These are phyloP conservation scores for Escovopsis sp. DNA, from an alignment of 2,329 filamentous ascomycete genomes.

Conservation along the genomic window DNA sequence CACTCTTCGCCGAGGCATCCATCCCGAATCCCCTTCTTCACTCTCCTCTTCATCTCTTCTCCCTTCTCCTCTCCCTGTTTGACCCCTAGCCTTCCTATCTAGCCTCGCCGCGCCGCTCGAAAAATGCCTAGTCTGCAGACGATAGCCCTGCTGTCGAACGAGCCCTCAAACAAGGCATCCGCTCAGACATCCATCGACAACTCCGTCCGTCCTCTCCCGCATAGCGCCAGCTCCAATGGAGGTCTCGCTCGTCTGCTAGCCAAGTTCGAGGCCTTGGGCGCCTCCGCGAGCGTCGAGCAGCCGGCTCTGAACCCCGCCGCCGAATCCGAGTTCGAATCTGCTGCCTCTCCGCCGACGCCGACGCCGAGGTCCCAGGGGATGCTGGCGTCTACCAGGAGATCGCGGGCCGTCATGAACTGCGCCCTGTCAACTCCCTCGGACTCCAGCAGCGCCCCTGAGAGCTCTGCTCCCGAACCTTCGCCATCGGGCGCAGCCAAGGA, in stretches of 20 bases:
- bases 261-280: slow-evolving; percentile 21
- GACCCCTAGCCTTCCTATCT: neutral
- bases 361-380: neutral
- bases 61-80: neutral
- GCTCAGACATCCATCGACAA: neutral
- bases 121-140: neutral
- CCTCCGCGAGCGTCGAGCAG: slow-evolving; percentile 2
- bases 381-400: neutral
- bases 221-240: slow-evolving; percentile 1
- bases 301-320: neutral
- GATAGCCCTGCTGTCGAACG: neutral
- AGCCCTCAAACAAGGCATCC: neutral
- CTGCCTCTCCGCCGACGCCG: neutral
- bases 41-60: neutral
- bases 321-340: too few species aligned
- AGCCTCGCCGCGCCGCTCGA: neutral
- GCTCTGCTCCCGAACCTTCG: neutral
- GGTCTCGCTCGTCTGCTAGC: slow-evolving; percentile 19
- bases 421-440: neutral
- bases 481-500: neutral
- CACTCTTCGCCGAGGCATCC: neutral
- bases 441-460: neutral
- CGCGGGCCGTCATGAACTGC: neutral
- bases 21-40: neutral
- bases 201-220: neutral